A percentile compares a stretch with the other conserved stretches of the same genome.
Conservation (phyloP, 345 rosid species). For the Chamaenerion angustifolium region DNA sequence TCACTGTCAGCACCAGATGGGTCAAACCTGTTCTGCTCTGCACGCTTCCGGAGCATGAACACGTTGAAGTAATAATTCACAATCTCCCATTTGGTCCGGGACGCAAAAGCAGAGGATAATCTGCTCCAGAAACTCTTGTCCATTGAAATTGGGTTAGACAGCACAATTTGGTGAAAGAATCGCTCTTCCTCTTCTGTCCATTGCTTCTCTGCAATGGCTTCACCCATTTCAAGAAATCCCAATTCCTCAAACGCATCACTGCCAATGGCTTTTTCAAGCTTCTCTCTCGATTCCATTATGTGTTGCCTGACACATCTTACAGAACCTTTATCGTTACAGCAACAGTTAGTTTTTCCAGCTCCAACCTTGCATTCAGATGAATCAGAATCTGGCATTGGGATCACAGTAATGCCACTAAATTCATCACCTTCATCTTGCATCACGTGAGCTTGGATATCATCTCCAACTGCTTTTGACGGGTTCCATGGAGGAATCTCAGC, state of each 20-base stretch:
- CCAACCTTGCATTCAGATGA: constrained; percentile 19
- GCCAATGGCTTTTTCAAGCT: constrained; percentile 34
- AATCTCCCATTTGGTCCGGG: constrained; percentile 36
- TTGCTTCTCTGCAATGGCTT: constrained; percentile 28
- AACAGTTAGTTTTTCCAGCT: constrained; percentile 25
- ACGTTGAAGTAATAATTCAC: constrained; percentile 70
- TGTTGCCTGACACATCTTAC: constrained; percentile 50
- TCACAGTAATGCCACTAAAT: constrained; percentile 37
- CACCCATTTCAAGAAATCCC: constrained; percentile 70
- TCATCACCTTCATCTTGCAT: constrained; percentile 12
- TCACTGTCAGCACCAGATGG: constrained; percentile 52
- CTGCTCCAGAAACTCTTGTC: constrained; percentile 59
- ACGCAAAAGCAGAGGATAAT: constrained; percentile 34
- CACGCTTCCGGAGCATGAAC: constrained; percentile 42
- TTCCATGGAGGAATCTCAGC: constrained; percentile 43
- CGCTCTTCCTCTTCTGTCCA: constrained; percentile 60
- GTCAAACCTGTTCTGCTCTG: constrained; percentile 46
- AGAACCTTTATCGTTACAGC: constrained; percentile 42
- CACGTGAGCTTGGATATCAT: neutral
- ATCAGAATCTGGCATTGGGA: constrained; percentile 34
- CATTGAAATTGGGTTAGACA: constrained; percentile 37
- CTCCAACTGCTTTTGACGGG: neutral
- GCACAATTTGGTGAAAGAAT: constrained; percentile 34
- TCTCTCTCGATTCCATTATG: constrained; percentile 43
- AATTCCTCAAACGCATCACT: constrained; percentile 32